Base-by-base conservation (phyloP, 805 yeast genomes). In the Clavispora asparagi region DNA sequence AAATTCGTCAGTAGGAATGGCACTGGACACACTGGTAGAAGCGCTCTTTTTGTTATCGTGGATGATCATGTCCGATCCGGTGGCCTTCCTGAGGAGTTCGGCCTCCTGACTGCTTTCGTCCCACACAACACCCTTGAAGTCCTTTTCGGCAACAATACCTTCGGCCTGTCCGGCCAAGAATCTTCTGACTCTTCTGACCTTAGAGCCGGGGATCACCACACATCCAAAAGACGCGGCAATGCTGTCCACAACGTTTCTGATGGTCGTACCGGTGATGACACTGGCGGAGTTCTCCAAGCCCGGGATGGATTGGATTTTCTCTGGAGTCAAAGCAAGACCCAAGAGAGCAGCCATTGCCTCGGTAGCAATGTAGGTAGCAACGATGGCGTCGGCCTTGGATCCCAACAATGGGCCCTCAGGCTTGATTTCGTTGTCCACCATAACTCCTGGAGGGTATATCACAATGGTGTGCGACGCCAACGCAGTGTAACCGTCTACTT, bases 81-180 rank as follows among this genome's bases (percentile, higher is more conserved):
- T 44, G 5, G 47, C 39, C 57, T 68, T 73, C 48, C 63, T 64
- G 47, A 84, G 68, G 47, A 86, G 70, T 23, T 63, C 60, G 33
- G 73, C 72, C 68, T 87, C 95, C 68, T 86, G 94, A 64, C 86
- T 86, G 33, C 83, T 74, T 68, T 87, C 95, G 44, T 85, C 77
- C 95, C 95, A 87, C 26, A 78, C 85, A 45, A 91, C 95, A 61
- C 96, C 97, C 67, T 92, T 91, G 69, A 86, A 87, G 54, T 88
- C 96, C 61, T 83, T 79, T 71, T 92, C 99, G 33, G 91, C 92
- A 53, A 90, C 94, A 45, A 90, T 73, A 62, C 90, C 94, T 61
- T 89, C 95, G 48, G 91, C 84, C 73, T 94, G 99, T 44, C 99
- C 99, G 35, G 96, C 95, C 61, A 94, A 79, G 59, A 92, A 94